phyloP scores from a whole-genome alignment of 257 asterid genomes.

The Solanum ahanhuiri region DNA sequence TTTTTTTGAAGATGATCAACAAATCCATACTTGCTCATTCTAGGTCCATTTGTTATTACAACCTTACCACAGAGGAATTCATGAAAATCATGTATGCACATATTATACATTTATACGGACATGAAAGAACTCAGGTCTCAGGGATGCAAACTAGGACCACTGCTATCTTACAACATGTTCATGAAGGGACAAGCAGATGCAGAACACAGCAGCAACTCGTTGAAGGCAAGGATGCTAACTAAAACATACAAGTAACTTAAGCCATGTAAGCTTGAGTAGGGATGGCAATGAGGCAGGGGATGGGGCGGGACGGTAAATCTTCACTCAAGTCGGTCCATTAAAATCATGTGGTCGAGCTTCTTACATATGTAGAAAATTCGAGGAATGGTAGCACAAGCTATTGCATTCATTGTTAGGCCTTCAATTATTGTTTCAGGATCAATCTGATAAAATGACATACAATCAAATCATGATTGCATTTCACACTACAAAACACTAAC shows the following conservation, averaged over 20 bases:
- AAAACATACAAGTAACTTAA: background rate
- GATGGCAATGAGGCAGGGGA: background rate
- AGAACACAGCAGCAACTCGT: background rate
- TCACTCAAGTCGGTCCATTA: background rate
- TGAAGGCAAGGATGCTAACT: background rate
- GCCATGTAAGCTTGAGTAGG: background rate
- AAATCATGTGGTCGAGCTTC: background rate
- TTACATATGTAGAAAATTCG: background rate
- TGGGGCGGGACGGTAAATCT: too few relatives aligned
- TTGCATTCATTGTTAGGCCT: background rate
- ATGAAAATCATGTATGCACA: background rate
- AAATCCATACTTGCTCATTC: background rate
- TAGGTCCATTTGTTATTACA: background rate
- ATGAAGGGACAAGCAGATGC: background rate
- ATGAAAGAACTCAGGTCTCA: background rate
- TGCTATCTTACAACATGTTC: background rate
- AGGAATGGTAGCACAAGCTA: background rate
- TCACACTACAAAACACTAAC: slow-evolving; percentile 19
- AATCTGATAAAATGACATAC: background rate
- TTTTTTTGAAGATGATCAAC: background rate
- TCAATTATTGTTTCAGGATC: background rate
- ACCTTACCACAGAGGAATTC: background rate
- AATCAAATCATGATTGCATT: background rate
- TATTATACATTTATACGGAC: background rate
- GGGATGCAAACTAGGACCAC: background rate